Conservation (phyloP, 495 filamentous ascomycete species). For the Penicillium angulare region DNA sequence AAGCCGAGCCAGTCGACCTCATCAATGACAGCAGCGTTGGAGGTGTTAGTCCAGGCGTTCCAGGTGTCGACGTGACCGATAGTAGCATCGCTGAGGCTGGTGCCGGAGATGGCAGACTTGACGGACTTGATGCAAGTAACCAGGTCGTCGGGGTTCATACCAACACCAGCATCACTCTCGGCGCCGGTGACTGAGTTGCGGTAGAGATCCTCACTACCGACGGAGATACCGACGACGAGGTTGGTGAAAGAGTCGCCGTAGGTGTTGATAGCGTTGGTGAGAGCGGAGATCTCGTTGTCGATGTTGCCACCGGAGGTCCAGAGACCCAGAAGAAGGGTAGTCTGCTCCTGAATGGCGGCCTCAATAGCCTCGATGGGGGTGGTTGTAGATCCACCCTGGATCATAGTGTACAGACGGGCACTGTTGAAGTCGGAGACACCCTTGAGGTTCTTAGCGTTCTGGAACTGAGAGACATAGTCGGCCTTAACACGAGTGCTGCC, state of each 20-base stretch:
- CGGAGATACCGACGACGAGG: slow-evolving; percentile 79
- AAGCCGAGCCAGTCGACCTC: slow-evolving; percentile 75
- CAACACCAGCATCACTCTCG: slow-evolving; percentile 51
- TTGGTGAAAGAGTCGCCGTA: slow-evolving; percentile 62
- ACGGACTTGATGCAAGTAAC: slow-evolving; percentile 66
- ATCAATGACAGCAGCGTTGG: slow-evolving; percentile 69
- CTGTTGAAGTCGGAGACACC: slow-evolving; percentile 73
- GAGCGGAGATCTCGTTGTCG: slow-evolving; percentile 65
- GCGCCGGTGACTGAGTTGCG: slow-evolving; percentile 62
- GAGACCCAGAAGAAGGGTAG: slow-evolving; percentile 70
- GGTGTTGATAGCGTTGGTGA: slow-evolving; percentile 58
- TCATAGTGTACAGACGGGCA: slow-evolving; percentile 65
- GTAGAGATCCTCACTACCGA: slow-evolving; percentile 90
- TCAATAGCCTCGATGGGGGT: slow-evolving; percentile 67
- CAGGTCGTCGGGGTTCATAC: slow-evolving; percentile 57
- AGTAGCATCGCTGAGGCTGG: slow-evolving; percentile 50
- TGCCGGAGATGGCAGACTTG: slow-evolving; percentile 56
- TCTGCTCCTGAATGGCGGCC: slow-evolving; percentile 72
- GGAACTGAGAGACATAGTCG: slow-evolving; percentile 72
- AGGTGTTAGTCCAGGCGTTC: slow-evolving; percentile 76
- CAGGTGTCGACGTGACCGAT: slow-evolving; percentile 93
- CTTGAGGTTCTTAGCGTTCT: slow-evolving; percentile 62
- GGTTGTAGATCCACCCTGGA: slow-evolving; percentile 59
- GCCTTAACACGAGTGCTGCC: slow-evolving; percentile 59
- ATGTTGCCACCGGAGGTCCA: slow-evolving; percentile 75